A percentile compares a stretch with the other conserved stretches of the same genome.
These are phyloP conservation scores for Naegleria gruberi DNA, from an alignment of 208 protist genomes.

Conservation along the genomic window DNA sequence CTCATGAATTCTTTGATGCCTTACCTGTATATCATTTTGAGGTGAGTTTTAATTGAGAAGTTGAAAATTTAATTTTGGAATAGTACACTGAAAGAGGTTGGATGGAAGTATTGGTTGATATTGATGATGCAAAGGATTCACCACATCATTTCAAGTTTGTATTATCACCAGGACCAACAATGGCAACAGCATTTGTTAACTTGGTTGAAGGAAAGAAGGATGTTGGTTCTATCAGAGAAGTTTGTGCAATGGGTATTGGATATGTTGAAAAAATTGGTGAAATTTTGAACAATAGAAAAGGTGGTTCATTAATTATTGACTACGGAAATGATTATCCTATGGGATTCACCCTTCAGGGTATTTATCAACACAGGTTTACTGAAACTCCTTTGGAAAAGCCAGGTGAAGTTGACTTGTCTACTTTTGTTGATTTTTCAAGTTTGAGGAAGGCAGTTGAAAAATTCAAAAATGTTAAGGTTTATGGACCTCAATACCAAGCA, in stretches of 20 bases:
- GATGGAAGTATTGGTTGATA: conserved; percentile 77
- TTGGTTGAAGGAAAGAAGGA: background rate
- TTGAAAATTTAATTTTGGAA: background rate
- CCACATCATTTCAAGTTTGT: conserved; percentile 74
- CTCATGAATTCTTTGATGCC: conserved; percentile 33
- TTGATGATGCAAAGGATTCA: conserved; percentile 62
- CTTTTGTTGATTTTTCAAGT: conserved; percentile 71
- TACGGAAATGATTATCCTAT: conserved; percentile 81
- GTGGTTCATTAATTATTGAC: conserved; percentile 73
- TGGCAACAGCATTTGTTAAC: background rate
- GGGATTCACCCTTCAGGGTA: conserved; percentile 69
- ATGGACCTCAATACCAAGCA: conserved; percentile 63
- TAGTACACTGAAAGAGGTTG: conserved; percentile 75
- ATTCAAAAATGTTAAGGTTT: conserved; percentile 70
- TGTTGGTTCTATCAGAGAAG: background rate
- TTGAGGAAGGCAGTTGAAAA: conserved; percentile 67
- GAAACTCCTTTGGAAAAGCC: conserved; percentile 70
- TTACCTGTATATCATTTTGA: conserved; percentile 25
- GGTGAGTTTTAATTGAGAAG: background rate
- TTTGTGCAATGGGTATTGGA: background rate
- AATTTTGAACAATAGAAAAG: conserved; percentile 65
- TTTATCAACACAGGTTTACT: conserved; percentile 5
- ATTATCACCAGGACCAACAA: conserved; percentile 54
- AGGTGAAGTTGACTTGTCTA: conserved; percentile 78
- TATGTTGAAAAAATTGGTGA: conserved; percentile 33